Conservation (phyloP, 345 rosid species). For the Citrus australasica region DNA sequence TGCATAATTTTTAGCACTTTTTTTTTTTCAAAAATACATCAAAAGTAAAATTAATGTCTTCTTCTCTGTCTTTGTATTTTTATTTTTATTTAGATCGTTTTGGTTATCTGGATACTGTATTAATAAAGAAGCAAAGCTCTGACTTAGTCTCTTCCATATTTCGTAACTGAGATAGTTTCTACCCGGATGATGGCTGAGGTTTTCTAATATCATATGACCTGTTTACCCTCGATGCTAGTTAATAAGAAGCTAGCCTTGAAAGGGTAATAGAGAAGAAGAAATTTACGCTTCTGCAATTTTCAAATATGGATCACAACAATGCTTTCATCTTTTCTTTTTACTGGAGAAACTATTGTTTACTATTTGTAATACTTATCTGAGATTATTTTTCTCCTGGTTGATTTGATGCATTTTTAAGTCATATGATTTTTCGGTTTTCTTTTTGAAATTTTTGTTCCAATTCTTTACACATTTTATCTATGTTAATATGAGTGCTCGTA, state of each 20-base stretch:
- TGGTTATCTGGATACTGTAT: neutral
- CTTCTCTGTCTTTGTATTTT: neutral
- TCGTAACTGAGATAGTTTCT: neutral
- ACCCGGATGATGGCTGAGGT: neutral
- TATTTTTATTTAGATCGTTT: neutral
- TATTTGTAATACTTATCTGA: neutral
- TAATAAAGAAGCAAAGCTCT: neutral
- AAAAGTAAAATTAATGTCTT: neutral
- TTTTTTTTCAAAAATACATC: neutral
- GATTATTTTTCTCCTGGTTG: neutral
- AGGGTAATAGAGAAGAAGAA: neutral
- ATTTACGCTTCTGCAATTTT: neutral
- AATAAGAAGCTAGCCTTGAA: neutral
- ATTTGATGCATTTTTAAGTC: neutral
- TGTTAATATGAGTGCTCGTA: neutral
- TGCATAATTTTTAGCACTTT: neutral
- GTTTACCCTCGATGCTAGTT: neutral
- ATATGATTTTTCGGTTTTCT: neutral
- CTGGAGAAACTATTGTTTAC: neutral
- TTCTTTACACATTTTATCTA: neutral
- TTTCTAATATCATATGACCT: neutral
- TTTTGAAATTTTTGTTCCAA: neutral
- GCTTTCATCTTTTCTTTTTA: neutral
- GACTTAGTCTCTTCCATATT: neutral
- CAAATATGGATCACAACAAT: neutral